A percentile compares a stretch with the other conserved stretches of the same genome.
phyloP scores from a whole-genome alignment of 257 asterid species.

The Capsicum baccatum region DNA sequence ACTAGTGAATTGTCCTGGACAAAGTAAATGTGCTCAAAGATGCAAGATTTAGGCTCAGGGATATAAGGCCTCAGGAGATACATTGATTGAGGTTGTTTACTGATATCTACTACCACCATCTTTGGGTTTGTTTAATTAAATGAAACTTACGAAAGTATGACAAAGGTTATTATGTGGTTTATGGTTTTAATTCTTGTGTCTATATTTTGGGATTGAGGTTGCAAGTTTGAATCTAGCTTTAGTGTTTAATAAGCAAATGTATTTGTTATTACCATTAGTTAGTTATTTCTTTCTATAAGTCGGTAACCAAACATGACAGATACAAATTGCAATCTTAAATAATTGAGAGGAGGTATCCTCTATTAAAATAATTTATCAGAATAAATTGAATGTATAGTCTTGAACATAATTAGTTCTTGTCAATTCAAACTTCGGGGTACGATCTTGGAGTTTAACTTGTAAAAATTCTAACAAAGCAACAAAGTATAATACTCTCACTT shows the following conservation, averaged over 20 bases:
- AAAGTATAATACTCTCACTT: too few relatives aligned
- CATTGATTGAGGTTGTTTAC: constrained; percentile 45
- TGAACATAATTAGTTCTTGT: background rate
- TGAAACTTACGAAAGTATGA: too few relatives aligned
- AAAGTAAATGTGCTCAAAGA: constrained; percentile 89
- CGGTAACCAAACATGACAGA: background rate
- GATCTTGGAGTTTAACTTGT: background rate
- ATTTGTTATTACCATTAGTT: background rate
- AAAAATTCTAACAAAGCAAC: background rate
- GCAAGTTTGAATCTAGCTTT: too few relatives aligned
- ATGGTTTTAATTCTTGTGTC: too few relatives aligned
- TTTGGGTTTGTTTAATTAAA: background rate
- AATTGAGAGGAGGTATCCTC: background rate
- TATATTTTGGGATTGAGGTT: too few relatives aligned
- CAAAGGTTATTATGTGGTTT: too few relatives aligned
- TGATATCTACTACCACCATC: constrained; percentile 46
- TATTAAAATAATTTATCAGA: background rate
- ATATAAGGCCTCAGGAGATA: constrained; percentile 58
- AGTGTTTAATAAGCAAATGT: background rate
- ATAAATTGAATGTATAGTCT: background rate
- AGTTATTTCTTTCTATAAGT: background rate
- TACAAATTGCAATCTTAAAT: background rate
- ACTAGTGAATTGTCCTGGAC: constrained; percentile 71
- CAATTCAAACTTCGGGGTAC: background rate
- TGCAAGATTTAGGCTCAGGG: constrained; percentile 70